Evolutionary conservation across 805 yeast genomes (phyloP).

Genomic region (Starmerella bombicola): DNA sequence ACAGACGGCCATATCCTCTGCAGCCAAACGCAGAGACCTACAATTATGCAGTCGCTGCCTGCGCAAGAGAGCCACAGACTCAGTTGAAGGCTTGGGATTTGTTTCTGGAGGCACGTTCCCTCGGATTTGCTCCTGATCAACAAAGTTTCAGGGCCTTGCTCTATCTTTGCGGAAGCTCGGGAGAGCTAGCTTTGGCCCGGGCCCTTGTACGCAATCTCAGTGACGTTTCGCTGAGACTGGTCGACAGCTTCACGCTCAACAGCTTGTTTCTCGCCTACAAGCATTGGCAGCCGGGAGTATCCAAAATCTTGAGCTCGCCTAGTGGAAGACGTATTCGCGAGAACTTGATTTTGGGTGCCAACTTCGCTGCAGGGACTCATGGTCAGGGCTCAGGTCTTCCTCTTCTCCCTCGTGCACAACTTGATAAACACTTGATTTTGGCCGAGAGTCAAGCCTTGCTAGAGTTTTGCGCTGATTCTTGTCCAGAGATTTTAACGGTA

Average conservation of each 20-base stretch:
- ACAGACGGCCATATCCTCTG: constrained; percentile 28
- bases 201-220: constrained; percentile 34
- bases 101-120: constrained; percentile 48
- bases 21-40: constrained; percentile 36
- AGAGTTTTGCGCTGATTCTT: constrained; percentile 38
- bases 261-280: constrained; percentile 28
- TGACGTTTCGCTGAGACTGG: constrained; percentile 19
- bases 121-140: constrained; percentile 26
- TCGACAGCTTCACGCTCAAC: constrained; percentile 26
- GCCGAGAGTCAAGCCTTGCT: constrained; percentile 74
- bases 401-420: constrained; percentile 46
- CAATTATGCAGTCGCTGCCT: constrained; percentile 54
- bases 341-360: constrained; percentile 18
- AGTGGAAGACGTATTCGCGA: constrained; percentile 25
- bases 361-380: constrained; percentile 1
- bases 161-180: constrained; percentile 64
- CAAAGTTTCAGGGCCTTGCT: constrained; percentile 55
- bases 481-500: constrained; percentile 35
- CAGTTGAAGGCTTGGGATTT: constrained; percentile 62
- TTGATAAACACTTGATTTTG: constrained; percentile 36
- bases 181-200: constrained; percentile 61
- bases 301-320: constrained; percentile 24
- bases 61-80: constrained; percentile 41
- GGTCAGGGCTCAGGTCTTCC: constrained; percentile 38
- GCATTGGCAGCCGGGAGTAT: constrained; percentile 24